Base-by-base conservation (phyloP, 148 eudicot genomes). In the Salicornia ramosissima region DNA sequence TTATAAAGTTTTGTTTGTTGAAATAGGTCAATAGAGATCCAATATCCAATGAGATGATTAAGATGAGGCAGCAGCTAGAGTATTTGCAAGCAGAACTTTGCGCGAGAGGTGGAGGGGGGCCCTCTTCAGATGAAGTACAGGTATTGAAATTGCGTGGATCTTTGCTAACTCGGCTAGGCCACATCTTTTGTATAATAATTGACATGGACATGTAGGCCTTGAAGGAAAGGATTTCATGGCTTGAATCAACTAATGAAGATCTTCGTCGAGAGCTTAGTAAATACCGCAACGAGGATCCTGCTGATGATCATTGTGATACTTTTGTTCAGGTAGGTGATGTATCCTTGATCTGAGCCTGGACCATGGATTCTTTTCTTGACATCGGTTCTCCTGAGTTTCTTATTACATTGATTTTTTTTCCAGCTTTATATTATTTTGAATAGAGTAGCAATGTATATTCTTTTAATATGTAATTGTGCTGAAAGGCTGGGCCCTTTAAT, bases 1-100 rank as follows among this genome's bases (percentile, higher is more conserved):
- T 25, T 21, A 36, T 24, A 69, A 19, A 53, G 22, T 60, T 67
- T 43, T 51, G n/a, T 56, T 74, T 47, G 55, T 81, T 75, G 50
- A 34, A 73, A 66, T 77, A 93, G 97, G 80, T 95, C 47, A 95
- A 95, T 62, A 86, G 99, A 85, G 99, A 95, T 77, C 93, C 99
- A 46, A 80, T 89, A 72, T 91, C 97, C 51, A 87, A 50, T 77
- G 99, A 95, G 79, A 91, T 95, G 97, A 78, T 89, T 75, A 91
- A 89, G 82, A 95, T 95, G 99, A 87, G 99, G 45, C 96, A 90
- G 77, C 92, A 94, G 74, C 82, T 94, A 71, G 96, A 88, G 79
- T 90, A 64, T 77, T 84, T 94, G 77, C 99, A 89, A 73, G 99
- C 97, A 58, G 97, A 94, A 84, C 99, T 94, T 76, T 87, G 96